These are phyloP conservation scores for Samsoniella hepiali DNA, from an alignment of 2,329 filamentous ascomycete genomes.

Conservation along the genomic window DNA sequence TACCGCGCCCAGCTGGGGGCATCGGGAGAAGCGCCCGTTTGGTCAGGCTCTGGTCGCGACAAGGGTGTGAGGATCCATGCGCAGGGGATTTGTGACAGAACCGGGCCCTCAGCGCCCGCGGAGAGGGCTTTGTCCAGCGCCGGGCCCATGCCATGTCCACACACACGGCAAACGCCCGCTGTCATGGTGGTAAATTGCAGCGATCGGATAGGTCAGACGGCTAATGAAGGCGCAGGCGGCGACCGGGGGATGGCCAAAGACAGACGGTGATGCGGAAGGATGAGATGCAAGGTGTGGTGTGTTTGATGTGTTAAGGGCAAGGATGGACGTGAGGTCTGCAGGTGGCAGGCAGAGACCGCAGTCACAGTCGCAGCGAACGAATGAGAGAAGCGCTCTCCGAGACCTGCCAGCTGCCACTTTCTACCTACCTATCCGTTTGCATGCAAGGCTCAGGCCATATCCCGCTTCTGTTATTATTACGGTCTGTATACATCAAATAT, in stretches of 20 bases:
- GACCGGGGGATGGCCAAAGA: background rate
- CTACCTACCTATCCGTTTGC: background rate
- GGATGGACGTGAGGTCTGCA: background rate
- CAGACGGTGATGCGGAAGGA: background rate
- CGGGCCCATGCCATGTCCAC: background rate
- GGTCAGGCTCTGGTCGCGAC: background rate
- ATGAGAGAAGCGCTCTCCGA: background rate
- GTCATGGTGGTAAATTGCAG: background rate
- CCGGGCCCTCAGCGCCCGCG: background rate
- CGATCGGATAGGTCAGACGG: background rate
- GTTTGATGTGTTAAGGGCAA: constrained; percentile 6
- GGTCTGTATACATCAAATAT: too few species aligned
- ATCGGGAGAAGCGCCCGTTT: background rate
- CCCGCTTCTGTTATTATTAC: too few species aligned
- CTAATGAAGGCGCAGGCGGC: constrained; percentile 3
- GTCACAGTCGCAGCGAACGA: background rate
- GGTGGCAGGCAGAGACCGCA: background rate
- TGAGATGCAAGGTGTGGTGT: background rate
- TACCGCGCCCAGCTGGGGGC: background rate
- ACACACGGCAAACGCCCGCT: background rate
- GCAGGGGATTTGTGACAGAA: background rate
- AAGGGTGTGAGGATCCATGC: background rate
- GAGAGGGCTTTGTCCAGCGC: background rate
- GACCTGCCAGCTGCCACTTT: background rate
- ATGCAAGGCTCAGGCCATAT: background rate